Evolutionary conservation across 495 filamentous ascomycete species (phyloP).

Genomic region (Daldinia caldariorum): DNA sequence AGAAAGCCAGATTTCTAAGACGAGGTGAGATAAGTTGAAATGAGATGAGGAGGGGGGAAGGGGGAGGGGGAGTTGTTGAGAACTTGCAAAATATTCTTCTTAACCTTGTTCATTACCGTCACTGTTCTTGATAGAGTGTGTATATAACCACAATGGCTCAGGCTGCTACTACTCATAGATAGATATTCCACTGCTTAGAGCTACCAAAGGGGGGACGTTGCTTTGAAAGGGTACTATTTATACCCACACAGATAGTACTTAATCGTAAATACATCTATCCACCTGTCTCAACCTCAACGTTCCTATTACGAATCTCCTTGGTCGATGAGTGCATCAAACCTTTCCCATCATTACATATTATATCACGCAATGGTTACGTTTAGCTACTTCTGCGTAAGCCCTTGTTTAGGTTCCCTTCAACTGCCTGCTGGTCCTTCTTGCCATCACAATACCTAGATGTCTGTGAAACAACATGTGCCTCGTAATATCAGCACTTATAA

Average conservation of each 20-base stretch:
- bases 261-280: not conserved
- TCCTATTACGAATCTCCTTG: not conserved
- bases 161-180: not conserved
- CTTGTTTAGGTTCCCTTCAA: not conserved
- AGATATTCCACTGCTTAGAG: not conserved
- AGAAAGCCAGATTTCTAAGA: too few species aligned
- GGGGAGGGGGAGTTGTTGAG: not conserved
- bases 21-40: too few species aligned
- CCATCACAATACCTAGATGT: not conserved
- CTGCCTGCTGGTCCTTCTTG: not conserved
- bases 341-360: not conserved
- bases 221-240: not conserved
- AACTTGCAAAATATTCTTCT: not conserved
- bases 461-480: not conserved
- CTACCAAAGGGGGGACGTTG: not conserved
- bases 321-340: not conserved
- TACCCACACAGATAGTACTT: not conserved
- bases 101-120: not conserved
- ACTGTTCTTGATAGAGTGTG: not conserved
- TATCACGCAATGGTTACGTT: not conserved
- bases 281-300: not conserved
- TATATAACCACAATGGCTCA: not conserved
- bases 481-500: not conserved
- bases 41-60: too few species aligned
- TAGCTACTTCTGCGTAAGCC: not conserved